A percentile compares a stretch with the other conserved stretches of the same genome.
These are phyloP conservation scores for Ogataea ganodermae DNA, from an alignment of 805 yeast genomes.

Conservation along the genomic window DNA sequence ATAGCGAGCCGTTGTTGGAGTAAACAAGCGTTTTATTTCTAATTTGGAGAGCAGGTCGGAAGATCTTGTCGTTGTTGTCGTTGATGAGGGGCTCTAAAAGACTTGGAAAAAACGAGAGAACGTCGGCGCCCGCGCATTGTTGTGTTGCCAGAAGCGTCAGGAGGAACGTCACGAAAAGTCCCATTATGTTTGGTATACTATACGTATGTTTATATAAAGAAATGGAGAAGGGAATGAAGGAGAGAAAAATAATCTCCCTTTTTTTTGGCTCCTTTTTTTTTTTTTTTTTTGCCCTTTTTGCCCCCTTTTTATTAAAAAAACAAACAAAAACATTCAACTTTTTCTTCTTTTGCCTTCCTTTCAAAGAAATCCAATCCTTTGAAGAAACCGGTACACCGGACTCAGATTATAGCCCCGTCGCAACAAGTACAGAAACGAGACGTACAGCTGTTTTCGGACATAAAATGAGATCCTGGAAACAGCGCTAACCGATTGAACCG, in stretches of 20 bases:
- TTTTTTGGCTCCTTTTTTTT: slow-evolving; percentile 2
- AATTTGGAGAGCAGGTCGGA: slow-evolving; percentile 17
- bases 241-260: not conserved
- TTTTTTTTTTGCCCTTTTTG: slow-evolving; percentile 1
- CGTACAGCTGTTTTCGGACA: slow-evolving; percentile 19
- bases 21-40: slow-evolving; percentile 14
- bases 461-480: slow-evolving; percentile 17
- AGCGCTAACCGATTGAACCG: not conserved
- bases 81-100: slow-evolving; percentile 13
- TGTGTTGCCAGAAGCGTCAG: not conserved
- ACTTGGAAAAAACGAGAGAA: slow-evolving; percentile 11
- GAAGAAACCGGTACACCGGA: slow-evolving; percentile 18
- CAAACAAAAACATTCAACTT: slow-evolving; percentile 4
- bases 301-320: not conserved
- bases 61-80: slow-evolving; percentile 9
- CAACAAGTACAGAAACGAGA: slow-evolving; percentile 20
- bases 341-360: not conserved
- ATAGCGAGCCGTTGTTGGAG: slow-evolving; percentile 19
- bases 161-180: not conserved
- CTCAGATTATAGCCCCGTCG: slow-evolving; percentile 25
- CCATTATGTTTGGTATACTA: not conserved
- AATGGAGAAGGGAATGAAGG: not conserved
- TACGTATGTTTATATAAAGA: not conserved
- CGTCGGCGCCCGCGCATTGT: slow-evolving; percentile 6
- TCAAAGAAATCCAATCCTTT: slow-evolving; percentile 26